Evolutionary conservation across 345 rosid genomes (phyloP).

Genomic region (Cardamine resedifolia): DNA sequence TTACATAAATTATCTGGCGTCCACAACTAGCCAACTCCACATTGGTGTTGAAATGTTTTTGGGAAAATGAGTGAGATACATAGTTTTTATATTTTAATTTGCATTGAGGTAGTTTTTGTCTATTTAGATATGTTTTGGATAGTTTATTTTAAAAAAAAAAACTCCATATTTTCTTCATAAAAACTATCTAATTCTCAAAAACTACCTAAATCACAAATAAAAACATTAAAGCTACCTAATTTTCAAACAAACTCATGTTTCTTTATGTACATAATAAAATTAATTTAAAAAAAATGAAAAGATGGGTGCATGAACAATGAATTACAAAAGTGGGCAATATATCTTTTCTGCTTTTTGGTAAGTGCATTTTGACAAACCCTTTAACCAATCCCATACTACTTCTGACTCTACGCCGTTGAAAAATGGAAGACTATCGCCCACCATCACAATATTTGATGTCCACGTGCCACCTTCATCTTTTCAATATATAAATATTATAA

Average conservation of each 20-base stretch:
- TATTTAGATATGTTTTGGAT: no score
- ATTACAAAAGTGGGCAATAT: conserved; percentile 15
- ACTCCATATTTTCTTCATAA: no score
- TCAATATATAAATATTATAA: not conserved
- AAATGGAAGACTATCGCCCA: conserved; percentile 19
- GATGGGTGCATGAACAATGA: conserved; percentile 37
- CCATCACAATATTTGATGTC: conserved; percentile 26
- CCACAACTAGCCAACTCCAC: not conserved
- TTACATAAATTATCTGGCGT: not conserved
- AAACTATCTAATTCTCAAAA: no score
- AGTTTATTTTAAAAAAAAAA: no score
- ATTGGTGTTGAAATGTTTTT: not conserved
- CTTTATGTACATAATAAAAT: not conserved
- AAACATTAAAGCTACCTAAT: no score
- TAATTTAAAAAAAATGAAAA: not conserved
- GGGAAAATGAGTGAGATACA: no score
- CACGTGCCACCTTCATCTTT: conserved; percentile 22
- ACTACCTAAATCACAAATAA: no score
- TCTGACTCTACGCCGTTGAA: conserved; percentile 34
- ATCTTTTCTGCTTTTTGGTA: conserved; percentile 24
- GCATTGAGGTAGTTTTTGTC: no score
- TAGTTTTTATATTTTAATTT: no score
- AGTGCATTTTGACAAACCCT: conserved; percentile 37
- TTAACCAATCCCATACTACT: conserved; percentile 33
- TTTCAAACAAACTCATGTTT: no score